Conservation (phyloP, 805 yeast genomes). For the Saccharomycodes ludwigii region DNA sequence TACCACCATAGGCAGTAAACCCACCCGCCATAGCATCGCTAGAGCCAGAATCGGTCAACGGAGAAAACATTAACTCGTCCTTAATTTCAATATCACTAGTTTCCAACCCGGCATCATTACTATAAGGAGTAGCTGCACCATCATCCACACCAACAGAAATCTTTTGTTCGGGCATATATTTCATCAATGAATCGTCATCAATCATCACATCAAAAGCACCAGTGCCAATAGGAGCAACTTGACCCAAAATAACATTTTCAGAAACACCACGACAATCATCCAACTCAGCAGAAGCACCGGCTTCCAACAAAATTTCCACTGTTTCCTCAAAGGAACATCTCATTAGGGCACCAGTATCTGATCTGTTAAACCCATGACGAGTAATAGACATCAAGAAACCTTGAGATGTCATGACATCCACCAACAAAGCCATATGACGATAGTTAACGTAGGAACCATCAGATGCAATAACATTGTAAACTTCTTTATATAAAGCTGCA, state of each 20-base stretch:
- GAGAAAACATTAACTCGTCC: slow-evolving; percentile 83
- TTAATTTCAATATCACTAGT: slow-evolving; percentile 50
- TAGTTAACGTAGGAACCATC: slow-evolving; percentile 99
- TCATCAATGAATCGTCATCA: slow-evolving; percentile 74
- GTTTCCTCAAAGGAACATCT: slow-evolving; percentile 99
- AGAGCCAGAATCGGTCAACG: slow-evolving; percentile 77
- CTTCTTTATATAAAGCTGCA: slow-evolving; percentile 85
- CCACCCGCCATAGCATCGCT: slow-evolving; percentile 68
- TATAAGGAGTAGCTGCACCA: slow-evolving; percentile 91
- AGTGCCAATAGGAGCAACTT: slow-evolving; percentile 97
- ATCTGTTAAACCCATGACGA: slow-evolving; percentile 98
- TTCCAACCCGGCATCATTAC: slow-evolving; percentile 44
- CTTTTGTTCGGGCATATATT: slow-evolving; percentile 30
- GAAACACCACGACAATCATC: slow-evolving; percentile 99
- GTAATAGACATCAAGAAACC: slow-evolving; percentile 98
- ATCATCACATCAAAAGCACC: slow-evolving; percentile 95
- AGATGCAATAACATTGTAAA: slow-evolving; percentile 93
- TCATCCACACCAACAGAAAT: slow-evolving; percentile 33
- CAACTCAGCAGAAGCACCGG: slow-evolving; percentile 95
- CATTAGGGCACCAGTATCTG: slow-evolving; percentile 98
- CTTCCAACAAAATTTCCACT: slow-evolving; percentile 92
- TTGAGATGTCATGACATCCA: slow-evolving; percentile 96
- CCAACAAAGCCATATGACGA: slow-evolving; percentile 94
- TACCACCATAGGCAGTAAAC: slow-evolving; percentile 80
- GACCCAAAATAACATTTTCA: slow-evolving; percentile 94